Conservation (phyloP, 2,329 filamentous ascomycete species). For the Teratosphaeria epicoccoides region DNA sequence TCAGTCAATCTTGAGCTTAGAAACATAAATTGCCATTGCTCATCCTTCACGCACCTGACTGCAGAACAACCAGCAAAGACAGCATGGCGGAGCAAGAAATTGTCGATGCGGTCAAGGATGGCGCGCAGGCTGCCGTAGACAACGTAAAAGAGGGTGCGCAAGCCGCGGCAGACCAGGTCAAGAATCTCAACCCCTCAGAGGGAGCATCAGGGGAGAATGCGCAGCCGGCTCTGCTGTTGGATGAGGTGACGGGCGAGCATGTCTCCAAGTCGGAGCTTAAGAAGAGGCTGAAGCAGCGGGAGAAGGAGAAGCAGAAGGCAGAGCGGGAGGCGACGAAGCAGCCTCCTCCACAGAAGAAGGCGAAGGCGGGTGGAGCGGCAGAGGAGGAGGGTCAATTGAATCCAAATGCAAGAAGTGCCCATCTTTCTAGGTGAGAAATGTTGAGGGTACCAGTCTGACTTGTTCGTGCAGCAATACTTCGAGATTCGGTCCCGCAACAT, state of each 20-base stretch:
- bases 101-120: conserved; percentile 13
- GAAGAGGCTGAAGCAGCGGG: conserved; percentile 85
- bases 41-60: background rate
- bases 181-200: conserved; percentile 26
- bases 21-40: background rate
- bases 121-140: conserved; percentile 26
- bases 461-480: conserved; percentile 64
- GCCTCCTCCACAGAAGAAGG: conserved; percentile 48
- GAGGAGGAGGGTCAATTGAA: conserved; percentile 63
- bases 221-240: conserved; percentile 57
- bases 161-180: conserved; percentile 25
- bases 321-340: conserved; percentile 62
- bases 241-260: conserved; percentile 86
- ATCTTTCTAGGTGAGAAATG: background rate
- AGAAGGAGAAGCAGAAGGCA: conserved; percentile 79
- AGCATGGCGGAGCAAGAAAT: conserved; percentile 1
- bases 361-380: conserved; percentile 46
- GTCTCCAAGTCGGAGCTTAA: conserved; percentile 58
- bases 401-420: conserved; percentile 48
- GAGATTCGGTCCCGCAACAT: conserved; percentile 83
- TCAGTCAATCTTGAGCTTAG: background rate
- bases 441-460: conserved; percentile 3
- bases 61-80: conserved; percentile 3
- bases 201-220: conserved; percentile 4
- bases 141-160: conserved; percentile 28